Base-by-base conservation (phyloP, 2,329 filamentous ascomycete species). In the Ophiostoma angusticollis region DNA sequence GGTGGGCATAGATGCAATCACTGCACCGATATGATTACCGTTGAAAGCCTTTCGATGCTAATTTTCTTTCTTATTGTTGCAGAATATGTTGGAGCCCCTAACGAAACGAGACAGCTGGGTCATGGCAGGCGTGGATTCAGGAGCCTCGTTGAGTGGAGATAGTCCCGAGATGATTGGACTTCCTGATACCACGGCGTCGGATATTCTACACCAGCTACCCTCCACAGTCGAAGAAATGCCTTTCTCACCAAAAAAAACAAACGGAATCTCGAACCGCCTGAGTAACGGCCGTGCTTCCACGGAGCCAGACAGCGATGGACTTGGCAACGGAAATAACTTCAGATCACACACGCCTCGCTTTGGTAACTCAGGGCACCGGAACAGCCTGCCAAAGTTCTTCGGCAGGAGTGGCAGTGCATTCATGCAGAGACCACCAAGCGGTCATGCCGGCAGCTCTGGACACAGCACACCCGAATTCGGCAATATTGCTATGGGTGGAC, bases 211-310 rank as follows among this genome's bases (percentile, higher is more conserved):
- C 0, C 9, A 35, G 4, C 31, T 47, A 1, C 45, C 45, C 1
- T 28, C n/a, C 3, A 38, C 38, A 2, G 24, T 46, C 12, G 45
- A 42, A 13, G 37, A 47, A 13, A 47, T 47, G 45, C 45, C 45
- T 0, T 19, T 37, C 3, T 40, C 45, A 9, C 45, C 45, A 5
- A 25, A 36, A 17, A 18, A 9, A 13, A 16, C 16, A 9, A 35
- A 19, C 5, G 31, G 28, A 4, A 12, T 12, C 2, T 14, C 23
- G 5, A 16, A 8, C 9, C 2, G 5, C 27, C n/a, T n/a, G n/a
- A 39, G 29, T 16, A 9, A 6, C 23, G 18, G 23, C 12, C 34
- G 28, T 14, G 8, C 22, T 6, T 17, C 31, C 6, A 4, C 13
- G 5, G 19, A 21, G 9, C 9, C 18, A 12, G 19, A 17, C 9